These are phyloP conservation scores for Calonectria honghensis DNA, from an alignment of 2,329 filamentous ascomycete genomes.

Conservation along the genomic window DNA sequence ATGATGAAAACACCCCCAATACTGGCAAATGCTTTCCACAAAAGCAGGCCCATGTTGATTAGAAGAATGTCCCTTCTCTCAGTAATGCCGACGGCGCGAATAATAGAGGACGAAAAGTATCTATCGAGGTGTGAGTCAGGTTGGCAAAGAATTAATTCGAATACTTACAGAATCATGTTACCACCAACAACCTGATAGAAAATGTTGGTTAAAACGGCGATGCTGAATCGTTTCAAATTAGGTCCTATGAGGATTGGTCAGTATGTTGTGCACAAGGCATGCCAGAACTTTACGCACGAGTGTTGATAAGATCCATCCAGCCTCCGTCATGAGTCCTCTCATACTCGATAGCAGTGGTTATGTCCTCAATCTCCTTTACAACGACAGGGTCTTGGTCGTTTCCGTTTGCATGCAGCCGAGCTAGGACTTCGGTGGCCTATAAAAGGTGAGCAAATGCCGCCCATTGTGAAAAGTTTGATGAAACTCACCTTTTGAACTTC, in stretches of 20 bases:
- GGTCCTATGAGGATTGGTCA: constrained; percentile 26
- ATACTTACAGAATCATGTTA: constrained; percentile 40
- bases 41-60: constrained; percentile 32
- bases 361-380: constrained; percentile 30
- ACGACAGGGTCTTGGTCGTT: constrained; percentile 17
- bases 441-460: neutral
- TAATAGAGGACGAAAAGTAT: constrained; percentile 35
- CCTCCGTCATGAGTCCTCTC: constrained; percentile 31
- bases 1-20: constrained; percentile 35
- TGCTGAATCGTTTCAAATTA: constrained; percentile 32
- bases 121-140: constrained; percentile 11
- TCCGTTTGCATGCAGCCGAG: constrained; percentile 32
- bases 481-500: constrained; percentile 16
- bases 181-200: constrained; percentile 36
- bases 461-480: neutral
- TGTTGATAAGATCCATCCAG: constrained; percentile 36
- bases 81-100: constrained; percentile 18
- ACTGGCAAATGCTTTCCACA: constrained; percentile 35
- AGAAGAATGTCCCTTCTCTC: constrained; percentile 22
- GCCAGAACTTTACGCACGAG: neutral
- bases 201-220: constrained; percentile 33
- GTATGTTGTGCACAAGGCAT: neutral
- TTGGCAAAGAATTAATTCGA: no score
- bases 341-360: constrained; percentile 29
- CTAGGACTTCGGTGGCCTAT: constrained; percentile 31